phyloP scores from a whole-genome alignment of 345 rosid species.

The Stellera chamaejasme region DNA sequence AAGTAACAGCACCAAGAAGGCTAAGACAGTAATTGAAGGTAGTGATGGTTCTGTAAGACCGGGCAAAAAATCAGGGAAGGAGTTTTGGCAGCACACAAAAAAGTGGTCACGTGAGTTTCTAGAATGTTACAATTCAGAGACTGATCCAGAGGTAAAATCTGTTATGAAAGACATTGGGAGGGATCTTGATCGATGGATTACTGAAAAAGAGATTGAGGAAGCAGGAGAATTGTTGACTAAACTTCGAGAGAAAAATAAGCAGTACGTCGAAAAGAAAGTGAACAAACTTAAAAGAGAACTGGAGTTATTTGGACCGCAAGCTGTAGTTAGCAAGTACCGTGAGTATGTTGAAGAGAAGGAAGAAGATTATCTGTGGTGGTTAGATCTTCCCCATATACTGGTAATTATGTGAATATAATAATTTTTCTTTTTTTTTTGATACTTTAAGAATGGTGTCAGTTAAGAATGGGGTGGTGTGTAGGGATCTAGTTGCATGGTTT shows the following conservation, averaged over 20 bases:
- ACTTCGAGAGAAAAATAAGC: slow-evolving; percentile 49
- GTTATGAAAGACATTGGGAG: slow-evolving; percentile 80
- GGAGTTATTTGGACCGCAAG: slow-evolving; percentile 93
- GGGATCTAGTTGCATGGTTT: too few species aligned
- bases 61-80: slow-evolving; percentile 79
- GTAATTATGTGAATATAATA: slow-evolving; percentile 30
- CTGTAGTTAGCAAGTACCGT: slow-evolving; percentile 78
- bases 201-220: slow-evolving; percentile 81
- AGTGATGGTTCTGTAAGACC: slow-evolving; percentile 81
- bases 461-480: too few species aligned
- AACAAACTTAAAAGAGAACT: slow-evolving; percentile 74
- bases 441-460: neutral
- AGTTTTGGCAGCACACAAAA: slow-evolving; percentile 89
- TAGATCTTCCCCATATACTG: slow-evolving; percentile 83
- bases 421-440: neutral
- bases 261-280: slow-evolving; percentile 69
- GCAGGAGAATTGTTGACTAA: slow-evolving; percentile 66
- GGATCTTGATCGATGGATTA: slow-evolving; percentile 89
- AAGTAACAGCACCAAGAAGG: slow-evolving; percentile 24
- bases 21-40: slow-evolving; percentile 64
- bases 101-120: slow-evolving; percentile 84
- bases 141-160: slow-evolving; percentile 78
- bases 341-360: slow-evolving; percentile 78
- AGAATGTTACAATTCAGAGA: slow-evolving; percentile 73
- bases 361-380: slow-evolving; percentile 93